Evolutionary conservation across 306 rosid species (phyloP), one percentile per base, ranked within the genome.

Genomic region (Geum urbanum): DNA sequence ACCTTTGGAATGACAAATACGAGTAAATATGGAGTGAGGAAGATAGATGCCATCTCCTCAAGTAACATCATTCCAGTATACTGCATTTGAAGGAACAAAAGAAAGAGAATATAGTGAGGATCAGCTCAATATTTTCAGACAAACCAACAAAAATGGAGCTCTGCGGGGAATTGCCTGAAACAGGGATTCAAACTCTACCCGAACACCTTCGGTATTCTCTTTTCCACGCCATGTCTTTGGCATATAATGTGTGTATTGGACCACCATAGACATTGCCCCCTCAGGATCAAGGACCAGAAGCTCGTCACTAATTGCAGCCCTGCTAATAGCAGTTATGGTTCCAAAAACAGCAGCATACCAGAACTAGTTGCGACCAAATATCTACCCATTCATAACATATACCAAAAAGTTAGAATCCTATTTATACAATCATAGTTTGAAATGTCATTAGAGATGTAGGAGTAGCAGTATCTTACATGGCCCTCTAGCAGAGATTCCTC

Each of bases 301-400:
- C 69, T 95, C 97, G 70, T 89, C 77, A 5, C 83, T 32, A 20
- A 88, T 64, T 0, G 91, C 89, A 77, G 92, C 95, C 77, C 97
- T 83, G 77, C 89, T 82, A 73, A 91, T 82, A 5, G 99, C 99
- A 43, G 95, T 91, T 80, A 91, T 84, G 68, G 96, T 78, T 74
- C 97, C 96, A 82, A 88, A 94, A 76, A 91, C 91, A 77, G 97
- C 96, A 80, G 89, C 96, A 79, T 94, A 94, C 99, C 99, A 94
- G 47, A 94, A 70, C 86, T 91, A 86, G 85, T 91, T 94, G 82
- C 89, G 97, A 47, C 96, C 99, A 76, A 86, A 87, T 79, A 94
- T 87, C 99, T 94, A 72, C 72, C 55, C 56, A 24, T 50, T 44
- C 47, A 73, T 22, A 60, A 58, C 48, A 72, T 51, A 46, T 47